Evolutionary conservation across 352 stramenopile genomes (phyloP).

Genomic region (Thalassiosira exigua): DNA sequence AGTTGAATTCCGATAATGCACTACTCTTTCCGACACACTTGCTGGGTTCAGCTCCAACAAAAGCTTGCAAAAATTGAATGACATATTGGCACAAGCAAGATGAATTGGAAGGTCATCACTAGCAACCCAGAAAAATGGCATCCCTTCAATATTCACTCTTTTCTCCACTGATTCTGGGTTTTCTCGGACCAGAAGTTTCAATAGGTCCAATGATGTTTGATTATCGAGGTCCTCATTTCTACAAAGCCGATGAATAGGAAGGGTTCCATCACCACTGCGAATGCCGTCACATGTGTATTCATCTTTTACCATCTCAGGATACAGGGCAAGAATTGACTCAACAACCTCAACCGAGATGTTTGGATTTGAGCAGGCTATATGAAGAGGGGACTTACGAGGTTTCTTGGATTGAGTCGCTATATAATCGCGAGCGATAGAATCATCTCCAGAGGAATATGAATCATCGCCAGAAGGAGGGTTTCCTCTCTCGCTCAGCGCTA

Average conservation of each 20-base stretch:
- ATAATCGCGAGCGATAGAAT: not conserved
- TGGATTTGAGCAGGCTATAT: constrained; percentile 29
- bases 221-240: constrained; percentile 25
- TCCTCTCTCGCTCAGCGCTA: not conserved
- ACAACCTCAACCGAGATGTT: constrained; percentile 20
- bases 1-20: not conserved
- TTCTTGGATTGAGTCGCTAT: not conserved
- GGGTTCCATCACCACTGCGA: constrained; percentile 5
- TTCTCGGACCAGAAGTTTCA: constrained; percentile 16
- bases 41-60: constrained; percentile 1
- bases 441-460: not conserved
- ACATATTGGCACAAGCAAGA: constrained; percentile 5
- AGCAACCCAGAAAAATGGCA: not conserved
- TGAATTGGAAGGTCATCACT: not conserved
- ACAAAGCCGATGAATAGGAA: constrained; percentile 31
- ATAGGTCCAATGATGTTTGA: constrained; percentile 15
- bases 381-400: constrained; percentile 3
- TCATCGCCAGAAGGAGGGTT: not conserved
- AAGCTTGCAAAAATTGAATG: constrained; percentile 2
- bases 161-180: constrained; percentile 13
- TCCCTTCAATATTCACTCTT: not conserved
- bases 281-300: too few relatives aligned
- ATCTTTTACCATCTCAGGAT: constrained; percentile 11
- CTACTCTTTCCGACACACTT: not conserved
- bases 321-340: constrained; percentile 6